Evolutionary conservation across 345 rosid species (phyloP).

Genomic region (Boechera divaricarpa): DNA sequence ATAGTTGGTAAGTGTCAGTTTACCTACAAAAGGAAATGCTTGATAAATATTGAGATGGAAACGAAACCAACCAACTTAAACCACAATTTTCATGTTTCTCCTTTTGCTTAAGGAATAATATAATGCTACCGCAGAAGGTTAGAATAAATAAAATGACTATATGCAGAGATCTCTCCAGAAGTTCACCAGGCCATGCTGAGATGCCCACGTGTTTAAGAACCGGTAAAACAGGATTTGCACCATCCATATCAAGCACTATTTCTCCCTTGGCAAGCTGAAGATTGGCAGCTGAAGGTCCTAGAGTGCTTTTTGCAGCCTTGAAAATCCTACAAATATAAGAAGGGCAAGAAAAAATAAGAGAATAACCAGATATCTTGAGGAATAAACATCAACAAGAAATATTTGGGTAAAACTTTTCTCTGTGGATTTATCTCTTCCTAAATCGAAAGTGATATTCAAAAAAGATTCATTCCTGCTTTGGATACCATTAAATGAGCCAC

Average conservation of each 20-base stretch:
- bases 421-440: slow-evolving; percentile 13
- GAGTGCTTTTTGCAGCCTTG: slow-evolving; percentile 60
- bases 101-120: not conserved
- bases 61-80: slow-evolving; percentile 23
- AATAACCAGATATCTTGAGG: not conserved
- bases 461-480: slow-evolving; percentile 15
- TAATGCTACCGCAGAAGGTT: slow-evolving; percentile 16
- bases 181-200: slow-evolving; percentile 94
- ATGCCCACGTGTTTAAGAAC: slow-evolving; percentile 94
- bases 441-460: slow-evolving; percentile 16
- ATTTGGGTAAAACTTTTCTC: slow-evolving; percentile 10
- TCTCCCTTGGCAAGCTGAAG: slow-evolving; percentile 87
- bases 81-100: slow-evolving; percentile 12
- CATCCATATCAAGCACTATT: slow-evolving; percentile 82
- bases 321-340: slow-evolving; percentile 55
- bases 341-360: slow-evolving; percentile 16
- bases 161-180: slow-evolving; percentile 36
- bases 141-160: slow-evolving; percentile 15
- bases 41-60: slow-evolving; percentile 36
- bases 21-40: slow-evolving; percentile 60
- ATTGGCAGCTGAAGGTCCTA: slow-evolving; percentile 61
- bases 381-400: slow-evolving; percentile 9
- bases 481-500: slow-evolving; percentile 13
- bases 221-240: slow-evolving; percentile 84
- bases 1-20: slow-evolving; percentile 79